Evolutionary conservation across 2,329 filamentous ascomycete genomes (phyloP).

Genomic region (Exophiala bonariae): DNA sequence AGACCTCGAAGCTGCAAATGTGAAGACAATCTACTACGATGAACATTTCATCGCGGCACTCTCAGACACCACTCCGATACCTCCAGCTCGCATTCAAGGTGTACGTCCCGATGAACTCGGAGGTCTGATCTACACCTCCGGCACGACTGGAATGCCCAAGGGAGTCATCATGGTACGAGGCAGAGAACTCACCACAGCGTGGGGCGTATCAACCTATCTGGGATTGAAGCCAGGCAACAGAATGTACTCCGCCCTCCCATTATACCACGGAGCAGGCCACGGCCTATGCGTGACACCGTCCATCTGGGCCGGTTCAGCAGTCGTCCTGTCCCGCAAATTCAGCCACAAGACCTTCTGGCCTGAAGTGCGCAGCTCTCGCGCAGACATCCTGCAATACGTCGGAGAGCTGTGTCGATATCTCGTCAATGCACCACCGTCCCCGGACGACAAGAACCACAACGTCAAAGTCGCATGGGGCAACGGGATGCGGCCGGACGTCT

Average conservation of each 20-base stretch:
- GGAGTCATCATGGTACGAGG: slow-evolving; percentile 47
- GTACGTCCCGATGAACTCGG: slow-evolving; percentile 57
- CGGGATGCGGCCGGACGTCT: slow-evolving; percentile 50
- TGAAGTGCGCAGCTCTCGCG: slow-evolving; percentile 37
- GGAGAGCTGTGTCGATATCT: slow-evolving; percentile 53
- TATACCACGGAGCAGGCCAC: slow-evolving; percentile 73
- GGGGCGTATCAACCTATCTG: slow-evolving; percentile 35
- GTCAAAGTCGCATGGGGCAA: slow-evolving; percentile 49
- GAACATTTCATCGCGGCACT: slow-evolving; percentile 46
- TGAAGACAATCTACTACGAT: slow-evolving; percentile 54
- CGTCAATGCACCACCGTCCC: slow-evolving; percentile 43
- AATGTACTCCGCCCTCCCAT: slow-evolving; percentile 75
- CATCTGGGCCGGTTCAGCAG: slow-evolving; percentile 53
- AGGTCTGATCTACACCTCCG: slow-evolving; percentile 73
- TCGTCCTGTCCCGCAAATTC: slow-evolving; percentile 41
- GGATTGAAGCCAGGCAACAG: slow-evolving; percentile 48
- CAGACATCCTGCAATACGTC: slow-evolving; percentile 60
- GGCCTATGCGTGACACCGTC: slow-evolving; percentile 45
- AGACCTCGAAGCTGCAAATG: slow-evolving; percentile 57
- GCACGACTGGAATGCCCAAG: slow-evolving; percentile 75
- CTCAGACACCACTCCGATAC: slow-evolving; percentile 52
- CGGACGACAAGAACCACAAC: slow-evolving; percentile 45
- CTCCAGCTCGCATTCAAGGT: slow-evolving; percentile 54
- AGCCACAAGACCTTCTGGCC: slow-evolving; percentile 29
- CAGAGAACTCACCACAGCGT: slow-evolving; percentile 23